phyloP scores from a whole-genome alignment of 805 yeast genomes.

The Candida tammaniensis region DNA sequence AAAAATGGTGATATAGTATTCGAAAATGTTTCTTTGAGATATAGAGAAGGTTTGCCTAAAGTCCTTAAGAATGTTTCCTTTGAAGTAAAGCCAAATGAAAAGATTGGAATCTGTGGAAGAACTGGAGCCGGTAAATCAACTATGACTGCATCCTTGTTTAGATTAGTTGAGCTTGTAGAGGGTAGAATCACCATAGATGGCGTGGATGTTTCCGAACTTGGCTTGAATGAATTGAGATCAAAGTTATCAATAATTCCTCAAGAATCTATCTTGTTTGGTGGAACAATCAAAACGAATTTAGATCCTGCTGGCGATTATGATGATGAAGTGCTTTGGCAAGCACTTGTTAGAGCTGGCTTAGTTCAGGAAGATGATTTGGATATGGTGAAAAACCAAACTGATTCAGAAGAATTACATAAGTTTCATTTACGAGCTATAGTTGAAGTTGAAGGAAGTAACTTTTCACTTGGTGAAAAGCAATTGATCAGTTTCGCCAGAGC shows the following conservation, averaged over 20 bases:
- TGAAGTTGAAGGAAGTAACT: conserved; percentile 68
- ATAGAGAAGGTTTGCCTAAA: conserved; percentile 58
- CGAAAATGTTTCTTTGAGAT: conserved; percentile 48
- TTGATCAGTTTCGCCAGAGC: conserved; percentile 82
- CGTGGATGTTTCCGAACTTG: conserved; percentile 50
- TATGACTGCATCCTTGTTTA: conserved; percentile 59
- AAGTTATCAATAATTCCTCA: conserved; percentile 67
- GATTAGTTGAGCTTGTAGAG: conserved; percentile 49
- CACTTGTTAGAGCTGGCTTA: conserved; percentile 55
- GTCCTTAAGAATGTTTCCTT: conserved; percentile 49
- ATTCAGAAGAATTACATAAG: conserved; percentile 22
- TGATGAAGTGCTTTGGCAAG: conserved; percentile 56
- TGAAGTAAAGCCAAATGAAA: conserved; percentile 53
- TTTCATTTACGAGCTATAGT: conserved; percentile 45
- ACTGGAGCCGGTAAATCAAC: conserved; percentile 85
- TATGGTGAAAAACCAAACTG: conserved; percentile 25
- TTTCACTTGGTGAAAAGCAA: conserved; percentile 76
- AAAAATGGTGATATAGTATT: conserved; percentile 45
- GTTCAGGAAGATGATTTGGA: conserved; percentile 34
- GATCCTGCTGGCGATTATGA: conserved; percentile 56
- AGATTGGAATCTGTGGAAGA: conserved; percentile 83
- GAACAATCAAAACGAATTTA: conserved; percentile 54
- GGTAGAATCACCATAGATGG: conserved; percentile 57
- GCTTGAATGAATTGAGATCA: conserved; percentile 53
- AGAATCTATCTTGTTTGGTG: conserved; percentile 64